Percentiles rank a stretch among this genome's conserved stretches.
These are phyloP conservation scores for Fraxinus ornus DNA, from an alignment of 305 asterid genomes.

Conservation along the genomic window DNA sequence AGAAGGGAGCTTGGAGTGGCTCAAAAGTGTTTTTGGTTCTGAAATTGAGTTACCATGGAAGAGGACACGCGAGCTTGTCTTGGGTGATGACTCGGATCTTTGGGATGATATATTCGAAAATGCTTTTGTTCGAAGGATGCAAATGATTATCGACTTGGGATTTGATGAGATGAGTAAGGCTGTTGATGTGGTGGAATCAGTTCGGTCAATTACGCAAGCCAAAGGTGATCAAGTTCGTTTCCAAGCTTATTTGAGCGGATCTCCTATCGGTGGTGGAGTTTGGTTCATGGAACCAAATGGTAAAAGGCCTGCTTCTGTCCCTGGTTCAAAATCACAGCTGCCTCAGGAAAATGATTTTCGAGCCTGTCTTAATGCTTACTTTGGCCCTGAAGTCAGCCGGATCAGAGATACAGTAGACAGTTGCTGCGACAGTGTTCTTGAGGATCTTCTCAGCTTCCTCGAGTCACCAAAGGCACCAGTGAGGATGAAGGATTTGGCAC, in stretches of 20 bases:
- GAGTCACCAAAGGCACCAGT: conserved; percentile 85
- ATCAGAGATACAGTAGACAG: conserved; percentile 87
- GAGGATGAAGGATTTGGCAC: conserved; percentile 81
- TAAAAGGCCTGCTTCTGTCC: conserved; percentile 46
- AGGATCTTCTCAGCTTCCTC: conserved; percentile 79
- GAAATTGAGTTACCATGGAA: conserved; percentile 98
- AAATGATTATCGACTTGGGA: conserved; percentile 62
- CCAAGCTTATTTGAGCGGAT: conserved; percentile 55
- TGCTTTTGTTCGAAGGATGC: conserved; percentile 92
- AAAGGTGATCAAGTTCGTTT: conserved; percentile 54
- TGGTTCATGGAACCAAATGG: conserved; percentile 82
- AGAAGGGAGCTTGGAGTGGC: conserved; percentile 98
- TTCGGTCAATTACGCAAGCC: conserved; percentile 48
- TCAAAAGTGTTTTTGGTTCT: conserved; percentile 95
- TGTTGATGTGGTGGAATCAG: conserved; percentile 71
- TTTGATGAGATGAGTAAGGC: conserved; percentile 64
- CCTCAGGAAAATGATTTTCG: conserved; percentile 64
- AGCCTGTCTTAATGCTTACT: conserved; percentile 75
- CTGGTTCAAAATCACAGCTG: conserved; percentile 55
- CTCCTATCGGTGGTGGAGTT: conserved; percentile 70
- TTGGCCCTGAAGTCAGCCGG: conserved; percentile 87
- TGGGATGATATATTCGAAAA: conserved; percentile 97
- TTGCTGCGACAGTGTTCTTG: conserved; percentile 71
- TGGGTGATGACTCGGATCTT: conserved; percentile 91
- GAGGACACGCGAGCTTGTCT: conserved; percentile 87